Conservation (phyloP, 225 moss, liverwort and hornwort genomes). For the Ulota crispa region DNA sequence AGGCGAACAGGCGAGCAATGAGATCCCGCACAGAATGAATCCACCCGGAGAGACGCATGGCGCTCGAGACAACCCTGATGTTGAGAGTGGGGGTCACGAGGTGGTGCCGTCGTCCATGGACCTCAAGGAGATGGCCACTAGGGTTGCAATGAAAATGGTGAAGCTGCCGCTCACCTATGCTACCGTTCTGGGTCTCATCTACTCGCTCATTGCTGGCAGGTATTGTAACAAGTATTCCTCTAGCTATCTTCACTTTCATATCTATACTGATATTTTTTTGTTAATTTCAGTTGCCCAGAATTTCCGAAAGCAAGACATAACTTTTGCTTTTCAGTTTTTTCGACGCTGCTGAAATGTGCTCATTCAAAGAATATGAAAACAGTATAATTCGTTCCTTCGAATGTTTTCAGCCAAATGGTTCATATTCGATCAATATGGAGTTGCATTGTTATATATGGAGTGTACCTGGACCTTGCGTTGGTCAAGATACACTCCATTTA, state of each 20-base stretch:
- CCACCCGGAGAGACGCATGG: neutral
- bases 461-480: too few relatives aligned
- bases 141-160: conserved; percentile 35
- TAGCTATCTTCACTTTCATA: too few relatives aligned
- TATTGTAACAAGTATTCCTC: conserved; percentile 2
- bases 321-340: too few relatives aligned
- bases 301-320: neutral
- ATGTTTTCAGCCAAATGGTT: too few relatives aligned
- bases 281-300: neutral
- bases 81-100: neutral
- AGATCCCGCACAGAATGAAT: neutral
- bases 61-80: neutral
- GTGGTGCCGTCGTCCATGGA: neutral
- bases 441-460: too few relatives aligned
- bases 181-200: conserved; percentile 39
- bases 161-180: conserved; percentile 44
- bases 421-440: too few relatives aligned
- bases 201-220: conserved; percentile 59
- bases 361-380: neutral
- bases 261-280: neutral
- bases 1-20: neutral
- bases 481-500: too few relatives aligned
- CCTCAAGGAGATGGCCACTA: conserved; percentile 34
- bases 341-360: neutral
- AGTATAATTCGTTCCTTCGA: neutral